A percentile compares a stretch with the other conserved stretches of the same genome.
Evolutionary conservation across 768 basidiomycete species (phyloP).

Genomic region (Gautieria morchelliformis): DNA sequence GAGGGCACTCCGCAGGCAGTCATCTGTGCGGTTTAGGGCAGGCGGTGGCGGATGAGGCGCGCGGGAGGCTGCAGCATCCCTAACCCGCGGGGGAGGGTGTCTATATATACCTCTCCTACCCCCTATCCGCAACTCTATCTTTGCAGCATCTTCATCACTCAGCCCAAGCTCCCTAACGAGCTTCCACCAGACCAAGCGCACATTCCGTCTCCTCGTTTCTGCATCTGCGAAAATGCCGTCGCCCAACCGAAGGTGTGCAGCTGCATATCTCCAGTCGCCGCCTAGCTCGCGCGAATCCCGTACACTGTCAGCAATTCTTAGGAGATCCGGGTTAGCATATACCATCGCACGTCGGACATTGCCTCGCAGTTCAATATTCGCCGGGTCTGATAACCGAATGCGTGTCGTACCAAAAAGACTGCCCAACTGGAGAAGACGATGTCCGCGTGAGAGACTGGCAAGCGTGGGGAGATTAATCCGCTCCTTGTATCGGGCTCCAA

Average conservation of each 20-base stretch:
- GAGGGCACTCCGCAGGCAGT: slow-evolving; percentile 20
- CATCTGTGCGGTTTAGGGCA: slow-evolving; percentile 9
- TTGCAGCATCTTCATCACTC: slow-evolving; percentile 25
- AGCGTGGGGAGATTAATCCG: slow-evolving; percentile 32
- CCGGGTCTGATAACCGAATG: slow-evolving; percentile 36
- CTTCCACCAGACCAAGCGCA: slow-evolving; percentile 45
- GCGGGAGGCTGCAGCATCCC: slow-evolving; percentile 17
- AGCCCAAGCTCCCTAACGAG: slow-evolving; percentile 43
- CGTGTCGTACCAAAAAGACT: slow-evolving; percentile 72
- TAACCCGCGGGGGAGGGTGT: slow-evolving; percentile 11
- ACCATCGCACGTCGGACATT: slow-evolving; percentile 48
- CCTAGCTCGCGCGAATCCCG: slow-evolving; percentile 25
- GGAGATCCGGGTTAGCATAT: slow-evolving; percentile 41
- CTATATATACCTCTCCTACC: neutral
- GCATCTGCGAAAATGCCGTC: slow-evolving; percentile 50
- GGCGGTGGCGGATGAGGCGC: slow-evolving; percentile 16
- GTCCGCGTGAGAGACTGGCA: slow-evolving; percentile 19
- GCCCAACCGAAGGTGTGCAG: slow-evolving; percentile 60
- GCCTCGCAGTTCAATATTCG: slow-evolving; percentile 34
- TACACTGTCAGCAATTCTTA: slow-evolving; percentile 35
- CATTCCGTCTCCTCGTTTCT: slow-evolving; percentile 29
- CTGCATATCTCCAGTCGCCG: slow-evolving; percentile 37
- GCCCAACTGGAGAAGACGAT: slow-evolving; percentile 59
- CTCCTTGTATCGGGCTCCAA: neutral
- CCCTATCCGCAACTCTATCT: slow-evolving; percentile 17